These are phyloP conservation scores for Pythium scleroteichum DNA, from an alignment of 352 stramenopile species.

Conservation along the genomic window DNA sequence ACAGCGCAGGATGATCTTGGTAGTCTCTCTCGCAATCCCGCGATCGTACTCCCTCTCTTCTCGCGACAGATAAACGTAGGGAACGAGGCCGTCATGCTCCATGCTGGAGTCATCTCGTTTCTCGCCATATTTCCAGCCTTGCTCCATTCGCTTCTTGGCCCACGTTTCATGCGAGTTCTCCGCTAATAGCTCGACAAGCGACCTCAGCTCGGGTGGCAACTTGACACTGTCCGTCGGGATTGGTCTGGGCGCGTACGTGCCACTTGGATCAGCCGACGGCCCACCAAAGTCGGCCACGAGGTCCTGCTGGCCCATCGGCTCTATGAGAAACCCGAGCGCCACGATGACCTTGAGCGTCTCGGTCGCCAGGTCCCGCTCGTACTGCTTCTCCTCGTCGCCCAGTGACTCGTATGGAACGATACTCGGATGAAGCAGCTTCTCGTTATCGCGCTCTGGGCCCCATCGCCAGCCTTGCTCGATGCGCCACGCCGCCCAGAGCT, in stretches of 20 bases:
- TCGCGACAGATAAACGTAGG: conserved; percentile 78
- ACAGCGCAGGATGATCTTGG: conserved; percentile 75
- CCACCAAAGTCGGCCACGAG: conserved; percentile 41
- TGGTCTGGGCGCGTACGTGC: conserved; percentile 61
- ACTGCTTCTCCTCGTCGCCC: conserved; percentile 76
- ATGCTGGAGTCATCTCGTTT: conserved; percentile 58
- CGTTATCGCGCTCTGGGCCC: conserved; percentile 62
- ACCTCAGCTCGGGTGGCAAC: conserved; percentile 55
- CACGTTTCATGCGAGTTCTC: conserved; percentile 85
- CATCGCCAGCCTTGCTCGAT: conserved; percentile 72
- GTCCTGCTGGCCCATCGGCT: conserved; percentile 59
- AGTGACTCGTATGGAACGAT: conserved; percentile 72
- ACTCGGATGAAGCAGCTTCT: conserved; percentile 63
- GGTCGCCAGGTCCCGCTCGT: conserved; percentile 78
- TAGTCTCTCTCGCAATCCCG: conserved; percentile 75
- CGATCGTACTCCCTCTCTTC: conserved; percentile 84
- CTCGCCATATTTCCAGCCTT: conserved; percentile 76
- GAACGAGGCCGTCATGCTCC: conserved; percentile 68
- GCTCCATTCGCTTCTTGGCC: conserved; percentile 76
- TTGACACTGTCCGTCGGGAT: conserved; percentile 67
- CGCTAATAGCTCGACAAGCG: conserved; percentile 70
- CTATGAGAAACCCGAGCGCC: conserved; percentile 67
- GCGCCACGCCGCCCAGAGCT: conserved; percentile 73
- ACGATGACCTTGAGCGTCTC: conserved; percentile 78
- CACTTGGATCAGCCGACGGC: conserved; percentile 40